phyloP scores from a whole-genome alignment of 2,329 filamentous ascomycete species.

The Fusarium nisikadoi region DNA sequence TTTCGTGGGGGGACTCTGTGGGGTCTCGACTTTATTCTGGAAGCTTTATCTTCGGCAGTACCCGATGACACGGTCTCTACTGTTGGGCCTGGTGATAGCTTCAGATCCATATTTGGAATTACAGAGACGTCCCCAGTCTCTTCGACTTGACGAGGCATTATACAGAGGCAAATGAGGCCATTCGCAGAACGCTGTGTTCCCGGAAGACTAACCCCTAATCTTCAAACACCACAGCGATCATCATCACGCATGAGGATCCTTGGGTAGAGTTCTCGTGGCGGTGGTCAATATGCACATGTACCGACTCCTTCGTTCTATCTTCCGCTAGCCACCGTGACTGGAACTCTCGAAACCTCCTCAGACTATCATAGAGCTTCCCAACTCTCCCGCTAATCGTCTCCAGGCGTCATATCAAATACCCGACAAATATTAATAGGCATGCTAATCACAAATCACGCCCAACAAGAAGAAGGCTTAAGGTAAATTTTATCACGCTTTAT shows the following conservation, averaged over 20 bases:
- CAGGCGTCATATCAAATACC: slow-evolving; percentile 4
- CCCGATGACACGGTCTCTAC: background rate
- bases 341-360: slow-evolving; percentile 11
- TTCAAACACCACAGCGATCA: background rate
- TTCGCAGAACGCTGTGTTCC: background rate
- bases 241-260: background rate
- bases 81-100: background rate
- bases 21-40: slow-evolving; percentile 18
- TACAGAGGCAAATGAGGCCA: background rate
- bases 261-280: background rate
- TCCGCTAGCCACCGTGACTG: background rate
- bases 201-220: slow-evolving; percentile 15
- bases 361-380: background rate
- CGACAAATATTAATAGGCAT: background rate
- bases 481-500: background rate
- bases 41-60: background rate
- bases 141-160: background rate
- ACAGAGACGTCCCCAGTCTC: background rate
- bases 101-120: slow-evolving; percentile 17
- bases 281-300: background rate
- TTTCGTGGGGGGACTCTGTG: background rate
- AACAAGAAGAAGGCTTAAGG: background rate
- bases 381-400: background rate
- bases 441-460: background rate
- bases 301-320: background rate